Evolutionary conservation across 768 basidiomycete species (phyloP).

Genomic region (Kwoniella mangroviensis): DNA sequence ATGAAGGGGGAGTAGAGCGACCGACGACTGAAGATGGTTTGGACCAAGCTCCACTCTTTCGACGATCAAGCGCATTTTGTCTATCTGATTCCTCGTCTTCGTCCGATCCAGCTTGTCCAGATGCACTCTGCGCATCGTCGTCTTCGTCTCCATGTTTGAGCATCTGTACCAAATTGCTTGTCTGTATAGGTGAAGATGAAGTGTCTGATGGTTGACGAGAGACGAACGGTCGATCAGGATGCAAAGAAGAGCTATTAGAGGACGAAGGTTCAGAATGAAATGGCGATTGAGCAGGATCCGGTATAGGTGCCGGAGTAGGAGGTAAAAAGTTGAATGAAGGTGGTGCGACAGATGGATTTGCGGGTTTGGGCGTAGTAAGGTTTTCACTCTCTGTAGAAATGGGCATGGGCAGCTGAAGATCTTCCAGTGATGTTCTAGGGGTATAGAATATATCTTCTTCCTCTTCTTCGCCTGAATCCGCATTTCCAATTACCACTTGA

Average conservation of each 20-base stretch:
- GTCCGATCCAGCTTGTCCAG: conserved; percentile 38
- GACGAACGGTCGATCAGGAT: conserved; percentile 26
- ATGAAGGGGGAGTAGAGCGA: conserved; percentile 4
- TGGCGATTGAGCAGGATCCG: conserved; percentile 37
- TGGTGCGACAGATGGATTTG: conserved; percentile 2
- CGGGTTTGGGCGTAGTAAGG: conserved; percentile 1
- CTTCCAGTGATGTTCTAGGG: conserved; percentile 28
- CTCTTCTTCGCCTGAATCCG: conserved; percentile 21
- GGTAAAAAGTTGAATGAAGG: conserved; percentile 43
- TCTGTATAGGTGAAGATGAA: background rate
- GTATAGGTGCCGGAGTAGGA: conserved; percentile 45
- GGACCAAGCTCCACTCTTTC: conserved; percentile 2
- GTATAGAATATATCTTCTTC: conserved; percentile 40
- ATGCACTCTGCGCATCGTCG: conserved; percentile 33
- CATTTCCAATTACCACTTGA: background rate
- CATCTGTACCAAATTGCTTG: background rate
- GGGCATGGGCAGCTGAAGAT: conserved; percentile 11
- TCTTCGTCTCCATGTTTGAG: conserved; percentile 5
- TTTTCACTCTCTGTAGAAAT: background rate
- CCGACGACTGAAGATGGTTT: conserved; percentile 5
- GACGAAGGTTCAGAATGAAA: conserved; percentile 39
- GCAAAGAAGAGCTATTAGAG: conserved; percentile 23
- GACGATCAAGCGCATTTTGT: conserved; percentile 1
- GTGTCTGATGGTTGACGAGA: conserved; percentile 9
- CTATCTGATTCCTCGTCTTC: conserved; percentile 29